Evolutionary conservation across 225 moss, liverwort and hornwort genomes (phyloP).

Genomic region (Antitrichia curtipendula): DNA sequence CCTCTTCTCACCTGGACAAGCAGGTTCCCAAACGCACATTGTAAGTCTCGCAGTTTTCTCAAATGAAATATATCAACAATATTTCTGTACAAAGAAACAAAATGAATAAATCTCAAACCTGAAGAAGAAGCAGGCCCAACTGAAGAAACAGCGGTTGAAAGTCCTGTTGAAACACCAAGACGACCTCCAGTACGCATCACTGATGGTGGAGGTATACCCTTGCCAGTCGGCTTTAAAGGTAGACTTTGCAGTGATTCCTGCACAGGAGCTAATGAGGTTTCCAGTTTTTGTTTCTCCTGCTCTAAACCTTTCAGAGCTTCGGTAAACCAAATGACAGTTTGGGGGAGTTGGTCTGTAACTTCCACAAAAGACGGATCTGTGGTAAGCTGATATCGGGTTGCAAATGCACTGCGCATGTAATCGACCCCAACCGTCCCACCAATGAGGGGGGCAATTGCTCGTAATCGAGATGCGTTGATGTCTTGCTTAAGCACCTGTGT

Average conservation of each 20-base stretch:
- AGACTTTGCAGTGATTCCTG: conserved; percentile 19
- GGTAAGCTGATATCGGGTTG: conserved; percentile 36
- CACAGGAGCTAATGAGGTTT: conserved; percentile 46
- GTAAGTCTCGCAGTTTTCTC: neutral
- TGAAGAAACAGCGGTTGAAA: neutral
- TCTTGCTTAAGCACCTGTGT: conserved; percentile 81
- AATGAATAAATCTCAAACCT: conserved; percentile 1
- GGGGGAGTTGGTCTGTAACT: conserved; percentile 39
- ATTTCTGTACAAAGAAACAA: neutral
- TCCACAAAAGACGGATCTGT: conserved; percentile 22
- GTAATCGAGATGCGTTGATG: conserved; percentile 61
- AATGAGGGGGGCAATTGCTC: conserved; percentile 72
- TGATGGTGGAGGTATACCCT: conserved; percentile 50
- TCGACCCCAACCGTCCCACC: conserved; percentile 77
- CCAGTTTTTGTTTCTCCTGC: conserved; percentile 52
- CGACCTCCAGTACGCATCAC: conserved; percentile 96
- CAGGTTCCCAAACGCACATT: neutral
- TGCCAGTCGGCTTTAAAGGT: neutral
- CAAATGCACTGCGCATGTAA: conserved; percentile 75
- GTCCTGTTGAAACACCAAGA: conserved; percentile 36
- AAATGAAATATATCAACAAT: neutral
- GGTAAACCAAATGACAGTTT: conserved; percentile 53
- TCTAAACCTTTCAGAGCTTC: conserved; percentile 42
- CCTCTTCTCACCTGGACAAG: conserved; percentile 35
- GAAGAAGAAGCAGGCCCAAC: conserved; percentile 5